Base-by-base conservation (phyloP, 768 basidiomycete genomes). In the Xanthoconium stramineum region DNA sequence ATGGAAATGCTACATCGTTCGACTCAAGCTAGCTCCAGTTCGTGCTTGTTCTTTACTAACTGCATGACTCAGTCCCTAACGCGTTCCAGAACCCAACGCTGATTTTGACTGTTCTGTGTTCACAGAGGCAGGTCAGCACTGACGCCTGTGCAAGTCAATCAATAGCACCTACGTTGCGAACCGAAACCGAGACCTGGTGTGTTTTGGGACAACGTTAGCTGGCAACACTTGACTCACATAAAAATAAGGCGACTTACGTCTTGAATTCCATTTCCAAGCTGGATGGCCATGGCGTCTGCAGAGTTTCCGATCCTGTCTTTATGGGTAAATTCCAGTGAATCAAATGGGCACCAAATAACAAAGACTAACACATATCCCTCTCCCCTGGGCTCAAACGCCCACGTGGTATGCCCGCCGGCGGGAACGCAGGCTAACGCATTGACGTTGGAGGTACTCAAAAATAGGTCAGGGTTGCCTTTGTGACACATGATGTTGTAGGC, bases 261-360 rank as follows among this genome's bases (percentile, higher is more conserved):
- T 29, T 0, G 8, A 11, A 29, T 2, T 19, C 13, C 1, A 17
- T 39, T 6, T n/a, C 1, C n/a, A 19, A 47, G 32, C n/a, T 55
- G 53, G 17, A 58, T 40, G 6, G 38, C 57, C 14, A 17, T 58
- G 11, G 53, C 44, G 19, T 49, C 39, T 30, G 1, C 38, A 42
- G 53, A 48, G 35, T 50, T 50, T 46, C 17, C 58, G 12, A 59
- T 52, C 24, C 51, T 52, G 32, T 8, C 20, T n/a, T 11, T 20
- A 12, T 3, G 17, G 14, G 35, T 45, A 45, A 45, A 43, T 6
- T 2, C 33, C 12, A 12, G 33, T 35, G 12, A 35, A 35, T 35
- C 33, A 35, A 3, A 12, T 6, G n/a, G 10, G 19, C 17, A 6
- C 9, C 6, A 19, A 24, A 5, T 10, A 15, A 6, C 6, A 35